Evolutionary conservation across 768 basidiomycete species (phyloP).

Genomic region (Hypsizygus marmoreus): DNA sequence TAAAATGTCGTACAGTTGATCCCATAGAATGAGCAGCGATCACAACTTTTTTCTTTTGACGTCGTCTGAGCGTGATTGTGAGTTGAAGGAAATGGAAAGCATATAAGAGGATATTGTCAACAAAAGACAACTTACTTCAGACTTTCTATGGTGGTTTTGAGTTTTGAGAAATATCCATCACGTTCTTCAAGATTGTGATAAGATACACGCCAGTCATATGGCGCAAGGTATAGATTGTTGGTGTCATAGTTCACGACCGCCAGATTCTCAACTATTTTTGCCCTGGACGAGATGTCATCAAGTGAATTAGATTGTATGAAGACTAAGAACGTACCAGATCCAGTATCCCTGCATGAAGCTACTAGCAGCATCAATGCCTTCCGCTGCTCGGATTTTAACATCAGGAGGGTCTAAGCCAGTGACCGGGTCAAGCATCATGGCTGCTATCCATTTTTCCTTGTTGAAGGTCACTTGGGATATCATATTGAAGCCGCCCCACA

Average conservation of each 20-base stretch:
- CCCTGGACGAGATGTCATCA: slow-evolving; percentile 43
- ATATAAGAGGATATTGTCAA: too few relatives aligned
- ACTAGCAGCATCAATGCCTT: slow-evolving; percentile 89
- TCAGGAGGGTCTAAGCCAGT: slow-evolving; percentile 90
- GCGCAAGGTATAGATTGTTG: slow-evolving; percentile 80
- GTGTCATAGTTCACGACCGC: slow-evolving; percentile 93
- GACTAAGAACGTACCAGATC: slow-evolving; percentile 67
- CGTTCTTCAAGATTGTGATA: slow-evolving; percentile 91
- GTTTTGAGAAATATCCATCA: slow-evolving; percentile 84
- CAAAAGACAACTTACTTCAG: slow-evolving; percentile 55
- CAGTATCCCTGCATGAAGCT: slow-evolving; percentile 90
- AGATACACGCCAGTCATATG: slow-evolving; percentile 91
- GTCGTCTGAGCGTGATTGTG: slow-evolving; percentile 42
- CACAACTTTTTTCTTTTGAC: slow-evolving; percentile 78
- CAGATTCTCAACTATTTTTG: slow-evolving; percentile 92
- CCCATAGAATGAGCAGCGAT: slow-evolving; percentile 90
- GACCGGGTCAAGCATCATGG: slow-evolving; percentile 87
- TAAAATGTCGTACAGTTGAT: slow-evolving; percentile 58
- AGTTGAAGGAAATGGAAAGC: background rate
- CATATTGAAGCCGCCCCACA: slow-evolving; percentile 83
- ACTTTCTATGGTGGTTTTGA: slow-evolving; percentile 81
- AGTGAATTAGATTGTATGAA: background rate
- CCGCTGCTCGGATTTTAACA: slow-evolving; percentile 86
- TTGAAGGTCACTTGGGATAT: slow-evolving; percentile 81
- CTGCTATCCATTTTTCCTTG: slow-evolving; percentile 85